phyloP scores from a whole-genome alignment of 1,284 basidiomycete species.

The Marasmius tenuissimus region DNA sequence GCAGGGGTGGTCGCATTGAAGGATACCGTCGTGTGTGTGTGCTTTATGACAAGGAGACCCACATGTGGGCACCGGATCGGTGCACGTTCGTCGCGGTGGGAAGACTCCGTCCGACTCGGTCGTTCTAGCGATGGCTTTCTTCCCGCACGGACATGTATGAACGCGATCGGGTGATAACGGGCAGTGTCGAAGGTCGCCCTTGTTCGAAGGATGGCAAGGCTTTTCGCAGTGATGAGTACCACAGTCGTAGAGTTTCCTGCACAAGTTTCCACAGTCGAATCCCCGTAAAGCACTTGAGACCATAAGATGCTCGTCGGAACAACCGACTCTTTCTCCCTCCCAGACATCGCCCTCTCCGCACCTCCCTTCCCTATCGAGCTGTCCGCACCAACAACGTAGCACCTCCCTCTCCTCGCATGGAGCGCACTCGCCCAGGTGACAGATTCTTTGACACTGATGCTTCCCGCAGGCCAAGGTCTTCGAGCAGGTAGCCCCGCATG shows the following conservation, averaged over 20 bases:
- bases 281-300: conserved; percentile 52
- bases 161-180: conserved; percentile 72
- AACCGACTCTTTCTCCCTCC: conserved; percentile 11
- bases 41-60: conserved; percentile 64
- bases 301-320: conserved; percentile 19
- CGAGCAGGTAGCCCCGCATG: conserved; percentile 69
- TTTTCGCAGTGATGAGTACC: conserved; percentile 71
- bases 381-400: conserved; percentile 78
- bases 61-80: conserved; percentile 81
- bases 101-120: conserved; percentile 32
- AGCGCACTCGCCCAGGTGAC: conserved; percentile 74
- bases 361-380: conserved; percentile 52
- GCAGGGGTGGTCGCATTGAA: conserved; percentile 68
- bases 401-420: conserved; percentile 58
- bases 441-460: conserved; percentile 60
- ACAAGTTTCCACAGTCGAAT: conserved; percentile 65
- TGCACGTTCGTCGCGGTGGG: conserved; percentile 59
- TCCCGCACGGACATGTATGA: conserved; percentile 81
- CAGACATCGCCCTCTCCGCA: conserved; percentile 60
- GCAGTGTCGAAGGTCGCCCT: conserved; percentile 53
- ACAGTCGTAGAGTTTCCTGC: conserved; percentile 76
- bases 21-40: conserved; percentile 34
- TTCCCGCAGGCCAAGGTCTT: conserved; percentile 65
- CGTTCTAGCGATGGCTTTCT: conserved; percentile 48
- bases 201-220: conserved; percentile 71